These are phyloP conservation scores for Talaromyces sp. DNA, from an alignment of 2,329 filamentous ascomycete species.

Conservation along the genomic window DNA sequence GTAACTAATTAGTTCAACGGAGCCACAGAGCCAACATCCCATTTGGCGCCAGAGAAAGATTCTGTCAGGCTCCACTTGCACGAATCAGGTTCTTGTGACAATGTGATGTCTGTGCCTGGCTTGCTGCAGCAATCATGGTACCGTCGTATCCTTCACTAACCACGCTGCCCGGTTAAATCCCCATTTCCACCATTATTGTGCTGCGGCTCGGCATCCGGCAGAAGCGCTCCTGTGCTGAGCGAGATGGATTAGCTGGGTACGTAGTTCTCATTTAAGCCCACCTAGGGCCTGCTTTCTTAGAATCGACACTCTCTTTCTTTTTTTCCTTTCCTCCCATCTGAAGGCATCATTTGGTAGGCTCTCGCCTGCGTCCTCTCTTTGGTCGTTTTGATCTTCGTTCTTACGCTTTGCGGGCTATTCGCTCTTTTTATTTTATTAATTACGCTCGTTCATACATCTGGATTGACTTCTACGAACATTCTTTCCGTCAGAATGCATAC, in stretches of 20 bases:
- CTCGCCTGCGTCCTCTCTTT: constrained; percentile 55
- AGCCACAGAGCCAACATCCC: not conserved
- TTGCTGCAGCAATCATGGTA: not conserved
- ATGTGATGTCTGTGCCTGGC: not conserved
- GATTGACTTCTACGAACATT: constrained; percentile 19
- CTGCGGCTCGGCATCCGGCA: not conserved
- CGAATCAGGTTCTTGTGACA: not conserved
- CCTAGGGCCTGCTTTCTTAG: not conserved
- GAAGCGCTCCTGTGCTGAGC: not conserved
- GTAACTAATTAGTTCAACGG: not conserved
- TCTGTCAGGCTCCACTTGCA: not conserved
- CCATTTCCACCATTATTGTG: not conserved
- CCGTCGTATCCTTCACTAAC: constrained; percentile 3
- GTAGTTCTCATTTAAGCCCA: not conserved
- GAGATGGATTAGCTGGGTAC: not conserved
- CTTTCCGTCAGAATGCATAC: not conserved
- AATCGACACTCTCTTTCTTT: not conserved
- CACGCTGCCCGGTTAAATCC: not conserved
- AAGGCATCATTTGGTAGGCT: constrained; percentile 4
- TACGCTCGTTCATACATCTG: constrained; percentile 5
- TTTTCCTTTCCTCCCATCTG: not conserved
- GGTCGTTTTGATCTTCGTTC: constrained; percentile 24
- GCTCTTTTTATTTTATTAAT: constrained; percentile 26
- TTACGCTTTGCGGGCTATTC: constrained; percentile 32
- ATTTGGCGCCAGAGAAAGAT: not conserved